Evolutionary conservation across 306 rosid genomes (phyloP).

Genomic region (Cajanus cajan): DNA sequence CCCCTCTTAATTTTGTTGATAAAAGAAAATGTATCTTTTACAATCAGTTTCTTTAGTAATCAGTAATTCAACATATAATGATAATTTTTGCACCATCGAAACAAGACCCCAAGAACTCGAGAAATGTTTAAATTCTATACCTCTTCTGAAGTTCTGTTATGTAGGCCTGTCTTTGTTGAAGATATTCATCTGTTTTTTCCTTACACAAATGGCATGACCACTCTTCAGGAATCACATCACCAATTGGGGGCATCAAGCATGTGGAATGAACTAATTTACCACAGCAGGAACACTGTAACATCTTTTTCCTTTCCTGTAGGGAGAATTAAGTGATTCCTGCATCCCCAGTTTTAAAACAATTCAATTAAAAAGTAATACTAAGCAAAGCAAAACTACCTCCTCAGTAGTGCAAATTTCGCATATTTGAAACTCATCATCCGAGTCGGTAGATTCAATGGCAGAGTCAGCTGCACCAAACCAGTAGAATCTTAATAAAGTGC

Average conservation of each 20-base stretch:
- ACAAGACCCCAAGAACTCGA: slow-evolving; percentile 25
- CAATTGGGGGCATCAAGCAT: slow-evolving; percentile 85
- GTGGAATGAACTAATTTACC: slow-evolving; percentile 78
- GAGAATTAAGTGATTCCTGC: slow-evolving; percentile 24
- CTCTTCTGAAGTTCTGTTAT: slow-evolving; percentile 71
- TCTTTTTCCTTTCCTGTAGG: slow-evolving; percentile 78
- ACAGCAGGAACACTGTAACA: slow-evolving; percentile 92
- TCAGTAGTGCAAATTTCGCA: slow-evolving; percentile 89
- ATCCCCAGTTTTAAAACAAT: slow-evolving; percentile 32
- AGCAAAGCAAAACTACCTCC: slow-evolving; percentile 50
- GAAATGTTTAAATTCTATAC: slow-evolving; percentile 36
- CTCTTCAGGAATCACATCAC: slow-evolving; percentile 68
- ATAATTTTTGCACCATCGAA: slow-evolving; percentile 1
- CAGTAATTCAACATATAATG: slow-evolving; percentile 3
- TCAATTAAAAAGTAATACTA: not conserved
- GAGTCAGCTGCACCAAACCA: slow-evolving; percentile 83
- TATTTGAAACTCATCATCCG: slow-evolving; percentile 97
- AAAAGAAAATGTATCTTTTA: not conserved
- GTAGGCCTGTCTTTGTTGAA: slow-evolving; percentile 70
- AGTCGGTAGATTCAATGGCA: slow-evolving; percentile 76
- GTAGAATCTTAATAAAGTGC: slow-evolving; percentile 24
- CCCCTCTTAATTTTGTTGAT: not conserved
- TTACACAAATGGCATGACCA: slow-evolving; percentile 96
- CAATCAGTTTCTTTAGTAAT: not conserved
- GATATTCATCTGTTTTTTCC: slow-evolving; percentile 89